Evolutionary conservation across 345 rosid species (phyloP).

Genomic region (Hibiscus mutabilis): DNA sequence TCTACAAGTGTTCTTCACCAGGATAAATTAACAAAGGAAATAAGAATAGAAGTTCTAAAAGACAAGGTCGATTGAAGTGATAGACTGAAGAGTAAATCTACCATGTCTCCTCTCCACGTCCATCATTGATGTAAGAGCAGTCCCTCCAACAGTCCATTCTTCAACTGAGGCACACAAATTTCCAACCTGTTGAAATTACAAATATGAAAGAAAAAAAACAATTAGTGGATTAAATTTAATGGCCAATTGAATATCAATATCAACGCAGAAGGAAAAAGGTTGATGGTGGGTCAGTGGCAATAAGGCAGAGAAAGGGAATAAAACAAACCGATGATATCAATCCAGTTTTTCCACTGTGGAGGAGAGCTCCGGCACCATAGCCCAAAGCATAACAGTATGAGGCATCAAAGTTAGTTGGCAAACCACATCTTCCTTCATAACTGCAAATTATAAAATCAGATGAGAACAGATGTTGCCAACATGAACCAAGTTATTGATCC

Average conservation of each 20-base stretch:
- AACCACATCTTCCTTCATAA: slow-evolving; percentile 94
- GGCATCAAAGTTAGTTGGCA: slow-evolving; percentile 94
- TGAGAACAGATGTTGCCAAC: neutral
- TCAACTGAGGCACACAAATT: slow-evolving; percentile 81
- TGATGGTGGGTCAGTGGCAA: neutral
- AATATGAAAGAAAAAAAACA: neutral
- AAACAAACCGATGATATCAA: slow-evolving; percentile 72
- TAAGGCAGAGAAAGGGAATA: neutral
- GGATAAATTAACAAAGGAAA: neutral
- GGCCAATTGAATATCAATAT: slow-evolving; percentile 3
- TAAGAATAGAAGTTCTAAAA: neutral
- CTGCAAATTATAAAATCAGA: slow-evolving; percentile 32
- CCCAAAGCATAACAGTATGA: slow-evolving; percentile 91
- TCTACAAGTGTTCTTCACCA: neutral
- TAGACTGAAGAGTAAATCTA: slow-evolving; percentile 14
- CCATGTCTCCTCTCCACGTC: slow-evolving; percentile 99
- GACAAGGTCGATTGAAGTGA: neutral
- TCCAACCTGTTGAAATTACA: slow-evolving; percentile 52
- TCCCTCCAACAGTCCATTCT: slow-evolving; percentile 91
- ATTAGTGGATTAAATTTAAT: neutral
- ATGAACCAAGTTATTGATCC: neutral
- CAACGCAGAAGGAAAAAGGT: neutral
- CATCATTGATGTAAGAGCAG: slow-evolving; percentile 90
- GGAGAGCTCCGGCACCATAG: slow-evolving; percentile 83
- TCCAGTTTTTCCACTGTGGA: slow-evolving; percentile 82